phyloP scores from a whole-genome alignment of 2,329 filamentous ascomycete genomes.

The Fonsecaea monophora region DNA sequence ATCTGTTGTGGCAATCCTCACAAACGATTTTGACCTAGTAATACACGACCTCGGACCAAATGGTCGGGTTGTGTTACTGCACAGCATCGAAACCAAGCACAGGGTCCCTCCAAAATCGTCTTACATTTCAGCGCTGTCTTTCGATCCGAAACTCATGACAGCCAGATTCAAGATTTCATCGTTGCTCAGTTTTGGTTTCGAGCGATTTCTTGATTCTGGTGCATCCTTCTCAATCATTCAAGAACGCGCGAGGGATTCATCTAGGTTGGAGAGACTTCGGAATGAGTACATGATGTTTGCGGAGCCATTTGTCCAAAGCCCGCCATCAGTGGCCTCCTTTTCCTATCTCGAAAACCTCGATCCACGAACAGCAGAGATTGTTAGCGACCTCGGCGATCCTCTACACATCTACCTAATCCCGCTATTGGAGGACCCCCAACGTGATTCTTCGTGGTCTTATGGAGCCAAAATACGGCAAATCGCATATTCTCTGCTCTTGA shows the following conservation, averaged over 20 bases:
- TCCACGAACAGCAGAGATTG: conserved; percentile 59
- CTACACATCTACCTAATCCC: conserved; percentile 69
- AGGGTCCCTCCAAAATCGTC: conserved; percentile 10
- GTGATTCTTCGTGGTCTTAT: conserved; percentile 64
- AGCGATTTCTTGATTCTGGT: conserved; percentile 46
- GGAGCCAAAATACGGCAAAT: conserved; percentile 59
- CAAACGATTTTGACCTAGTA: conserved; percentile 86
- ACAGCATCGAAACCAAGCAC: conserved; percentile 61
- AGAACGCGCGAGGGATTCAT: conserved; percentile 42
- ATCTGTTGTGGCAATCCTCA: conserved; percentile 68
- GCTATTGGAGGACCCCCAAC: conserved; percentile 63
- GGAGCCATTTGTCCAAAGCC: conserved; percentile 45
- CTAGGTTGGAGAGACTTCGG: conserved; percentile 29
- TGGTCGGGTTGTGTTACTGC: conserved; percentile 72
- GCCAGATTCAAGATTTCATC: conserved; percentile 45
- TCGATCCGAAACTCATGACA: conserved; percentile 41
- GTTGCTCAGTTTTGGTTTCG: conserved; percentile 50
- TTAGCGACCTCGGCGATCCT: conserved; percentile 51
- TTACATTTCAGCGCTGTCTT: conserved; percentile 25
- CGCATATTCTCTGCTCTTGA: conserved; percentile 60
- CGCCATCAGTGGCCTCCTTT: not conserved
- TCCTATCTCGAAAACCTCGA: conserved; percentile 48
- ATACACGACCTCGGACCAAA: conserved; percentile 70
- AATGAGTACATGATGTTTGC: conserved; percentile 44
- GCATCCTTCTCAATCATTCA: conserved; percentile 40